phyloP scores from a whole-genome alignment of 768 basidiomycete species.

The Clavaria fumosa region DNA sequence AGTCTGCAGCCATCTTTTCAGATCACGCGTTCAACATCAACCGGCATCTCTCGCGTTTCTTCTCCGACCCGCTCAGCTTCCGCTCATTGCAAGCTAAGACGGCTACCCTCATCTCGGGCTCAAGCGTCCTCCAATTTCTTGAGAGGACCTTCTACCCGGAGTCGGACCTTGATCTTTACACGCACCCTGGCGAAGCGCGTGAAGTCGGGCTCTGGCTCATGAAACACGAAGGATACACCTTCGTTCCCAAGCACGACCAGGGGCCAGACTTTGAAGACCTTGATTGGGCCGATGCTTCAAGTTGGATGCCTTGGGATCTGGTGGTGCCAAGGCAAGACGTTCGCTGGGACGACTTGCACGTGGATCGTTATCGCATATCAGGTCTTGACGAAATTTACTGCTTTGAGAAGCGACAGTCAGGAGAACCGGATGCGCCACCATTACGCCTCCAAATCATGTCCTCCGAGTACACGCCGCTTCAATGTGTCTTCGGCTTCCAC shows the following conservation, averaged over 20 bases:
- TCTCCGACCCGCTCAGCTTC: background rate
- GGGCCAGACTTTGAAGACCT: background rate
- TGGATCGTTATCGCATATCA: constrained; percentile 3
- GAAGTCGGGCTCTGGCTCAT: background rate
- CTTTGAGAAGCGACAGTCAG: background rate
- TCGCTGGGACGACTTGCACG: background rate
- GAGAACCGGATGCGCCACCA: background rate
- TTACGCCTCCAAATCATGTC: background rate
- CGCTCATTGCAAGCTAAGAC: background rate
- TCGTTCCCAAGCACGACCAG: background rate
- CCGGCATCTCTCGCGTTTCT: background rate
- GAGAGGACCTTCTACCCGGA: background rate
- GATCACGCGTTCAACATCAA: no score
- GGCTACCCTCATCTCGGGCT: background rate
- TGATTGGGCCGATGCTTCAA: no score
- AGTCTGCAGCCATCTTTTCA: no score
- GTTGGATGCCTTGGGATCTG: no score
- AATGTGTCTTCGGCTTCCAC: background rate
- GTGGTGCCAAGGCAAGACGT: background rate
- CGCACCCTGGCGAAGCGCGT: background rate
- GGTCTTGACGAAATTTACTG: background rate
- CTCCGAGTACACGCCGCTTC: background rate
- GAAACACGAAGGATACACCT: background rate
- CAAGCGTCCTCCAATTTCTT: background rate
- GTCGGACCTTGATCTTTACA: background rate